Percentiles rank a stretch among this genome's conserved stretches.
phyloP scores from a whole-genome alignment of 164 flowering plant genomes.

The Aristolochia contorta region DNA sequence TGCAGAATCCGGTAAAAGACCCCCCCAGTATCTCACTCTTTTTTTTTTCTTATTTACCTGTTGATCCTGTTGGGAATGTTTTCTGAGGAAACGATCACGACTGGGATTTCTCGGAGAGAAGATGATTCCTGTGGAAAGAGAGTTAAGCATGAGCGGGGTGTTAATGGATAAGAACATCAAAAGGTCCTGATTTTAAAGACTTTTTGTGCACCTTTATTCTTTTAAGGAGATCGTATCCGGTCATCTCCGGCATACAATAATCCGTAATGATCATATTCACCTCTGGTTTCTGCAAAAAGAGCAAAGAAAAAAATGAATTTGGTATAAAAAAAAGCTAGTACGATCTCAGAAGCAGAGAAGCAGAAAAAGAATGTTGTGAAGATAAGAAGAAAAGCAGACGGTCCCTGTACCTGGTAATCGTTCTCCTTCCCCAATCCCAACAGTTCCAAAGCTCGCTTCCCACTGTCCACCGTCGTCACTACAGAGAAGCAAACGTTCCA shows the following conservation, averaged over 20 bases:
- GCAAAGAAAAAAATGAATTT: background rate
- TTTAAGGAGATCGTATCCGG: slow-evolving; percentile 38
- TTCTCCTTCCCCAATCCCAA: slow-evolving; percentile 13
- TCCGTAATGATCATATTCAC: slow-evolving; percentile 43
- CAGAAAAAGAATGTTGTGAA: too few relatives aligned
- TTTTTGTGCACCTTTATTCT: slow-evolving; percentile 27
- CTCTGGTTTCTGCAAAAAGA: slow-evolving; percentile 20
- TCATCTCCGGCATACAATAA: slow-evolving; percentile 50
- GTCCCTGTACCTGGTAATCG: slow-evolving; percentile 6
- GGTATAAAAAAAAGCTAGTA: background rate
- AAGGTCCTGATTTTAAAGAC: background rate
- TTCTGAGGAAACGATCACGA: slow-evolving; percentile 72
- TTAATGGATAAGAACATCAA: too few relatives aligned
- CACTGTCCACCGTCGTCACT: slow-evolving; percentile 24
- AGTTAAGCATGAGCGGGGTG: background rate
- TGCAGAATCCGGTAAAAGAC: too few relatives aligned
- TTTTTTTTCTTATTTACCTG: slow-evolving; percentile 24
- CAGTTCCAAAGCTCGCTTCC: slow-evolving; percentile 17
- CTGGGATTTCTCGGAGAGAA: slow-evolving; percentile 51
- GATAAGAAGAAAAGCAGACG: background rate
- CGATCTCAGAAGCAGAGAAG: background rate
- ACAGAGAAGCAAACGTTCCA: background rate
- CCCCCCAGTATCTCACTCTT: too few relatives aligned
- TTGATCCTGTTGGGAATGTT: slow-evolving; percentile 53
- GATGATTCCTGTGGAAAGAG: slow-evolving; percentile 45